Base-by-base conservation (phyloP, 768 basidiomycete genomes). In the Termitomyces sp. region DNA sequence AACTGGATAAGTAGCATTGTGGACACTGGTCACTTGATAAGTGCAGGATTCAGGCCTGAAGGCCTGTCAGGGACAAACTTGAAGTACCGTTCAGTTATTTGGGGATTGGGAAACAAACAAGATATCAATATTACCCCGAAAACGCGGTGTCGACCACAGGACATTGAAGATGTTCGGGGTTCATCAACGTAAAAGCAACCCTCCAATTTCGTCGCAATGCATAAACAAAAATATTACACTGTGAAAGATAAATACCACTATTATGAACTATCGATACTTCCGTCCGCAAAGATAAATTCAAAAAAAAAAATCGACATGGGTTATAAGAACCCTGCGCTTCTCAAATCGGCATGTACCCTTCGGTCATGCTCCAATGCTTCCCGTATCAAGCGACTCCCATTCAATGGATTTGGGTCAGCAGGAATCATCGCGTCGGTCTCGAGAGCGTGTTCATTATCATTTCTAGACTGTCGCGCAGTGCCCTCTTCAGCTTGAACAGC, bases 261-360 rank as follows among this genome's bases (percentile, higher is more conserved):
- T n/a, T 23, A 48, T 34, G 44, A 35, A 27, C 17, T n/a, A n/a
- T 40, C 46, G 12, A 34, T 34, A 34, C 46, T 21, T 55, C 55
- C 55, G 16, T 42, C 11, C 4, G 41, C 23, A 14, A 32, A 32
- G 12, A 32, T 47, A 21, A 32, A 32, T 19, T 19, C 35, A 28
- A 21, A n/a, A n/a, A n/a, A n/a, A n/a, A n/a, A n/a, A 21, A 19
- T 52, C 44, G 23, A 47, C 27, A 45, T 47, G 30, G 3, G 42
- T 73, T 68, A 89, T 35, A 90, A 61, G 52, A 91, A 72, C 42
- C 87, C 88, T 10, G 86, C 87, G 40, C 74, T 77, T 59, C 85
- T 77, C 60, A 90, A 70, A 62, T 84, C 82, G 3, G 74, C 72
- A 56, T 83, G 80, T 58, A 89, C 68, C 54, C 80, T 75, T 53